These are phyloP conservation scores for Groenewaldozyma salmanticensis DNA, from an alignment of 805 yeast genomes.

Conservation along the genomic window DNA sequence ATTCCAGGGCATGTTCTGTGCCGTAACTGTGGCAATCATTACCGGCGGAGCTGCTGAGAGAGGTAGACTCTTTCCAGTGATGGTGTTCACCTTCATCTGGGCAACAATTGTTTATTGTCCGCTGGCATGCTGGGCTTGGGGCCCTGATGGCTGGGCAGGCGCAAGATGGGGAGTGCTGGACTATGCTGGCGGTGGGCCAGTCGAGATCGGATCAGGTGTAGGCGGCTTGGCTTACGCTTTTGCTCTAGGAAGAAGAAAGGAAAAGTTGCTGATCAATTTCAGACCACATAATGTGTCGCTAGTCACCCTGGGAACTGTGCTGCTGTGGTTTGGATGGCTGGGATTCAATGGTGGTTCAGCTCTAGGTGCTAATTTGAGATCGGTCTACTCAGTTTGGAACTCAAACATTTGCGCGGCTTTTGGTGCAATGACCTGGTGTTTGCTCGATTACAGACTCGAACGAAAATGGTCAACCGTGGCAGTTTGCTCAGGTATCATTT, in stretches of 20 bases:
- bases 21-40: constrained; percentile 85
- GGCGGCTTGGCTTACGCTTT: constrained; percentile 62
- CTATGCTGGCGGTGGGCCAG: constrained; percentile 98
- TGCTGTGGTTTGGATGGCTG: constrained; percentile 94
- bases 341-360: constrained; percentile 92
- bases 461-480: constrained; percentile 93
- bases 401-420: constrained; percentile 82
- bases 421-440: constrained; percentile 88
- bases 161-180: constrained; percentile 84
- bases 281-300: constrained; percentile 93
- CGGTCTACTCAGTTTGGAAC: constrained; percentile 85
- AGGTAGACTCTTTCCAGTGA: constrained; percentile 77
- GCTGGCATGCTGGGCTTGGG: constrained; percentile 94
- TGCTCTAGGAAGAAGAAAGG: constrained; percentile 62
- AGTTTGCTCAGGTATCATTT: constrained; percentile 87
- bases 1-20: constrained; percentile 84
- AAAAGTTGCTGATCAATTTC: constrained; percentile 64
- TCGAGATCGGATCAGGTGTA: constrained; percentile 84
- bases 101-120: constrained; percentile 91
- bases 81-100: constrained; percentile 79
- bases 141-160: constrained; percentile 82
- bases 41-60: constrained; percentile 93
- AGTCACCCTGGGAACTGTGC: constrained; percentile 76
- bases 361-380: constrained; percentile 68
- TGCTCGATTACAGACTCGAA: constrained; percentile 80